Conservation (phyloP, 192 early-diverging fungal genomes). For the Gaertneriomyces semiglobifer region DNA sequence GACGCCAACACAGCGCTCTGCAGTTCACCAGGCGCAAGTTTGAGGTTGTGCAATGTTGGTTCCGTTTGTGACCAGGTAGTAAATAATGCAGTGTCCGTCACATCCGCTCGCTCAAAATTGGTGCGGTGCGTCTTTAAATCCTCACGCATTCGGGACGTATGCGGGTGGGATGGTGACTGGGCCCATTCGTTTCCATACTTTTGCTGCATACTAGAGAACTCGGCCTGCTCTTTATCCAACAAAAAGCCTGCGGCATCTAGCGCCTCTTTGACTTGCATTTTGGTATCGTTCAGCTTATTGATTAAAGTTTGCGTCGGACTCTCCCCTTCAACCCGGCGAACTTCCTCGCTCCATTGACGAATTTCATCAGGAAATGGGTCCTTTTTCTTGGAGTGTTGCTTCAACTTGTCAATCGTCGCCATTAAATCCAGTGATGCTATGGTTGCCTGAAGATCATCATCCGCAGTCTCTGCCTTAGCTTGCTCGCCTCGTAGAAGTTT, state of each 20-base stretch:
- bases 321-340: constrained; percentile 45
- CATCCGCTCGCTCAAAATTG: constrained; percentile 71
- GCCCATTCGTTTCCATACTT: constrained; percentile 81
- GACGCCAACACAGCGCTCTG: not conserved
- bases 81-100: constrained; percentile 46
- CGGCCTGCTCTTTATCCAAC: constrained; percentile 84
- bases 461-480: constrained; percentile 73
- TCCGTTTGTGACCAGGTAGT: constrained; percentile 31
- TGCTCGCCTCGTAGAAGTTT: constrained; percentile 81
- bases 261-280: constrained; percentile 57
- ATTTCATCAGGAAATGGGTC: constrained; percentile 33
- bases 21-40: constrained; percentile 18
- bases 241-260: constrained; percentile 63
- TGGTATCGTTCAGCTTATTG: constrained; percentile 62
- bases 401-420: constrained; percentile 71
- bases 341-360: constrained; percentile 40
- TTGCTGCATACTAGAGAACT: constrained; percentile 68
- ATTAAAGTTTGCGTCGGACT: constrained; percentile 51
- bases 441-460: constrained; percentile 77
- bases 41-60: constrained; percentile 48
- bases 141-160: constrained; percentile 70
- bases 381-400: constrained; percentile 46
- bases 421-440: constrained; percentile 88
- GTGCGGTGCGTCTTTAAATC: constrained; percentile 72
- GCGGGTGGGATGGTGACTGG: constrained; percentile 72